phyloP scores from a whole-genome alignment of 1,284 basidiomycete genomes.

The Boletus sp. region DNA sequence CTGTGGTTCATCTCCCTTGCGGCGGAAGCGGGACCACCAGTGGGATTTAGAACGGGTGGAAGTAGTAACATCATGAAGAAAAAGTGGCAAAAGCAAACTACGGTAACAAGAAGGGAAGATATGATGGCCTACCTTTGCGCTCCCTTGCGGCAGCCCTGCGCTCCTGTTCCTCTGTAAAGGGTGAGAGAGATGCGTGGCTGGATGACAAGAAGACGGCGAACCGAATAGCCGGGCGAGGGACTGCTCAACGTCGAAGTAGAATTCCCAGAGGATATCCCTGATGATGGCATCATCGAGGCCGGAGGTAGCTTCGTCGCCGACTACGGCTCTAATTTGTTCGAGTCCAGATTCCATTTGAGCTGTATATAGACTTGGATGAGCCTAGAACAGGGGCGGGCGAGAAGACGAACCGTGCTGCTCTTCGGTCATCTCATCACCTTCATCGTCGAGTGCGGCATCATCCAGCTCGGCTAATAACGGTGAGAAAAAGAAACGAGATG shows the following conservation, averaged over 20 bases:
- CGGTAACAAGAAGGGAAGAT: slow-evolving; percentile 24
- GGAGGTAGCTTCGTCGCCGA: slow-evolving; percentile 65
- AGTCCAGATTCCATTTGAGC: slow-evolving; percentile 72
- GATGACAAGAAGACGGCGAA: slow-evolving; percentile 33
- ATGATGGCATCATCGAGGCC: slow-evolving; percentile 74
- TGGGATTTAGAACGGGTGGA: slow-evolving; percentile 30
- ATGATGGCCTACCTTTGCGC: slow-evolving; percentile 74
- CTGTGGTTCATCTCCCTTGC: slow-evolving; percentile 30
- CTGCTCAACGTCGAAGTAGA: slow-evolving; percentile 82
- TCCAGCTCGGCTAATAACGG: slow-evolving; percentile 63
- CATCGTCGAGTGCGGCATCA: slow-evolving; percentile 67
- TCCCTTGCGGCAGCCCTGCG: slow-evolving; percentile 54
- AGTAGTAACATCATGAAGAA: slow-evolving; percentile 31
- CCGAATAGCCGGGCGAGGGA: slow-evolving; percentile 72
- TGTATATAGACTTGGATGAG: slow-evolving; percentile 31
- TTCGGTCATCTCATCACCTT: slow-evolving; percentile 66
- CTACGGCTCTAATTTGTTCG: slow-evolving; percentile 59
- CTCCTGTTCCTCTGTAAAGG: slow-evolving; percentile 53
- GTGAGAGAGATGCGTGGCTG: background rate
- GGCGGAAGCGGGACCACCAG: slow-evolving; percentile 34
- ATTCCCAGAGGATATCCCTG: slow-evolving; percentile 83
- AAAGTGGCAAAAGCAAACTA: slow-evolving; percentile 34
- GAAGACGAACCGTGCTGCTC: slow-evolving; percentile 58
- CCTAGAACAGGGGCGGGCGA: background rate
- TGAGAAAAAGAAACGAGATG: background rate